Evolutionary conservation across 441 rosid species (phyloP).

Genomic region (Syzygium syzygioides): DNA sequence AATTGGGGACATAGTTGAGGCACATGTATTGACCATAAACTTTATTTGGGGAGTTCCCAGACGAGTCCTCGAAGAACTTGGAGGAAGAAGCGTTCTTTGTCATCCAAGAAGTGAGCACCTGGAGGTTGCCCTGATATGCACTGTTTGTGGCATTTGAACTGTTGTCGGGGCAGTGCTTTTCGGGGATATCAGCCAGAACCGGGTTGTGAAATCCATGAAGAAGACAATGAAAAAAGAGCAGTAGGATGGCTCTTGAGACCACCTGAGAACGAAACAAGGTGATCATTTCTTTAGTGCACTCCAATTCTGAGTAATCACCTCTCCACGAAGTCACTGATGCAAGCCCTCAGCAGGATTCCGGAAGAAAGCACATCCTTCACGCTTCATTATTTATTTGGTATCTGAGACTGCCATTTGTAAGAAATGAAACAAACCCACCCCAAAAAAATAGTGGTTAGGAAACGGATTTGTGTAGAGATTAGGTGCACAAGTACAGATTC

Average conservation of each 20-base stretch:
- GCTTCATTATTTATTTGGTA: neutral
- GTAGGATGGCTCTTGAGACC: neutral
- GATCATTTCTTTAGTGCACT: neutral
- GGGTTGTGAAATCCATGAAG: neutral
- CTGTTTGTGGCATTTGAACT: conserved; percentile 1
- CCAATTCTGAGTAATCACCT: neutral
- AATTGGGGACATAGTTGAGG: conserved; percentile 27
- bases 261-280: neutral
- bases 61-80: conserved; percentile 6
- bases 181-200: neutral
- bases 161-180: neutral
- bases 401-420: neutral
- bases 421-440: neutral
- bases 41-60: neutral
- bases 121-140: conserved; percentile 26
- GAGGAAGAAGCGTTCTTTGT: conserved; percentile 6
- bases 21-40: conserved; percentile 42
- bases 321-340: neutral
- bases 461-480: neutral
- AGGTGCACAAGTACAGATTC: neutral
- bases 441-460: neutral
- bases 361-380: neutral
- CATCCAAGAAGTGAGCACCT: conserved; percentile 25
- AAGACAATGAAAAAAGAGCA: neutral
- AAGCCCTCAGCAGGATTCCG: neutral